phyloP scores from a whole-genome alignment of 2,329 filamentous ascomycete species.

The Sclerotinia minor region DNA sequence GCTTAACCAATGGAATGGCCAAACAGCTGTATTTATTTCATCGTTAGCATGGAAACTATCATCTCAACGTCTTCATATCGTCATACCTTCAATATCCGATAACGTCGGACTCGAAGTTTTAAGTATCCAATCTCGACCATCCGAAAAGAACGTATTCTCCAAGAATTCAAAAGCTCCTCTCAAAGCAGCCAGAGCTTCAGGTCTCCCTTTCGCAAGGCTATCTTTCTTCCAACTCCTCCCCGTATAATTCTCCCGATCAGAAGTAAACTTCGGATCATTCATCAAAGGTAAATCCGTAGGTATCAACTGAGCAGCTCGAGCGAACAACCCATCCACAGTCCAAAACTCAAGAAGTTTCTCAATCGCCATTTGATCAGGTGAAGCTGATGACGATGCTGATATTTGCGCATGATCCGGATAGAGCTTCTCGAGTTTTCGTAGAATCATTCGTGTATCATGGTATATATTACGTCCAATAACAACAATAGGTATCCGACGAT shows the following conservation, averaged over 20 bases:
- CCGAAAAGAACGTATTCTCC: constrained; percentile 62
- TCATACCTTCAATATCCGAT: constrained; percentile 64
- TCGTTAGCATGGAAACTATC: neutral
- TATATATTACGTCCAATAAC: constrained; percentile 68
- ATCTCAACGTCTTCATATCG: neutral
- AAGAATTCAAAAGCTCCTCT: constrained; percentile 56
- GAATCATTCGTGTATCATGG: constrained; percentile 67
- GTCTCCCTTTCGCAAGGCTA: constrained; percentile 46
- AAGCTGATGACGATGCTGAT: neutral
- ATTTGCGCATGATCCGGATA: constrained; percentile 44
- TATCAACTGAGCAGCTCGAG: constrained; percentile 1
- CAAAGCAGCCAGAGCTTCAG: constrained; percentile 58
- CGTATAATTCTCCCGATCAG: constrained; percentile 54
- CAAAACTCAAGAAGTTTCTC: constrained; percentile 58
- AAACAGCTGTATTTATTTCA: constrained; percentile 46
- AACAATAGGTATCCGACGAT: constrained; percentile 70
- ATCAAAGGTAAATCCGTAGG: constrained; percentile 39
- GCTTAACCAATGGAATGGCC: constrained; percentile 66
- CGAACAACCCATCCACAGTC: constrained; percentile 48
- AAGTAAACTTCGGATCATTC: constrained; percentile 57
- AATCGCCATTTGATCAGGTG: constrained; percentile 36
- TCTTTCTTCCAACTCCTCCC: constrained; percentile 47
- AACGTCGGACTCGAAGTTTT: constrained; percentile 53
- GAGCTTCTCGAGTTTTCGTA: constrained; percentile 61
- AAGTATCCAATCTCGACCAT: constrained; percentile 67